These are phyloP conservation scores for Penicillium rolfsii DNA, from an alignment of 2,329 filamentous ascomycete genomes.

Conservation along the genomic window DNA sequence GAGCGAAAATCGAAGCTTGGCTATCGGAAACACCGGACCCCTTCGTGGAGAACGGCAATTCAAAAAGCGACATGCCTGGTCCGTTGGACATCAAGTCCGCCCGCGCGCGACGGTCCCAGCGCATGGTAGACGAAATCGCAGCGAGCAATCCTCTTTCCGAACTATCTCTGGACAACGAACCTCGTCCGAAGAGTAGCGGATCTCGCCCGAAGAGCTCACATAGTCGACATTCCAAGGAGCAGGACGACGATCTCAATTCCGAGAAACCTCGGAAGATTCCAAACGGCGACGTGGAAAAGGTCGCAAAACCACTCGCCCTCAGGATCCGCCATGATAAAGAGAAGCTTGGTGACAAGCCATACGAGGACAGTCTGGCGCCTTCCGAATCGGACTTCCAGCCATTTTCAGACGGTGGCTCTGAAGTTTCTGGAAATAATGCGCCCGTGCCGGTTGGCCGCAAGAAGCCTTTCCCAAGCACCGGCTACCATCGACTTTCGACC, in stretches of 20 bases:
- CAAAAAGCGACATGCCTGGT: constrained; percentile 44
- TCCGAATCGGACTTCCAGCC: constrained; percentile 35
- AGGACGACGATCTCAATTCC: constrained; percentile 19
- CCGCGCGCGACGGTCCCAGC: constrained; percentile 36
- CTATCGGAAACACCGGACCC: constrained; percentile 60
- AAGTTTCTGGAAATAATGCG: constrained; percentile 42
- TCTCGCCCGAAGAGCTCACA: constrained; percentile 30
- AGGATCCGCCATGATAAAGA: constrained; percentile 20
- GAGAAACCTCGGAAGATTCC: constrained; percentile 18
- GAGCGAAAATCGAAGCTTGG: constrained; percentile 65
- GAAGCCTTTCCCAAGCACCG: constrained; percentile 56
- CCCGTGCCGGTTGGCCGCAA: constrained; percentile 47
- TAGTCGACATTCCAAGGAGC: constrained; percentile 29
- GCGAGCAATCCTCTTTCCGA: constrained; percentile 25
- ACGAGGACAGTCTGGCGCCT: constrained; percentile 32
- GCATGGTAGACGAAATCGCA: constrained; percentile 30
- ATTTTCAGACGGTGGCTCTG: constrained; percentile 41
- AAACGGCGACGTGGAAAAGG: constrained; percentile 23
- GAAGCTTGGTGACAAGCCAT: constrained; percentile 17
- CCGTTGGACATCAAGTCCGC: constrained; percentile 48
- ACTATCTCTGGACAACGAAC: constrained; percentile 32
- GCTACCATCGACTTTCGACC: constrained; percentile 59
- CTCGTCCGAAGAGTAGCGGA: constrained; percentile 30
- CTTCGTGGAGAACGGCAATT: constrained; percentile 50
- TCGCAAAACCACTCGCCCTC: constrained; percentile 16